phyloP scores from a whole-genome alignment of 2,329 filamentous ascomycete genomes.

The Zelopaecilomyces penicillatus region DNA sequence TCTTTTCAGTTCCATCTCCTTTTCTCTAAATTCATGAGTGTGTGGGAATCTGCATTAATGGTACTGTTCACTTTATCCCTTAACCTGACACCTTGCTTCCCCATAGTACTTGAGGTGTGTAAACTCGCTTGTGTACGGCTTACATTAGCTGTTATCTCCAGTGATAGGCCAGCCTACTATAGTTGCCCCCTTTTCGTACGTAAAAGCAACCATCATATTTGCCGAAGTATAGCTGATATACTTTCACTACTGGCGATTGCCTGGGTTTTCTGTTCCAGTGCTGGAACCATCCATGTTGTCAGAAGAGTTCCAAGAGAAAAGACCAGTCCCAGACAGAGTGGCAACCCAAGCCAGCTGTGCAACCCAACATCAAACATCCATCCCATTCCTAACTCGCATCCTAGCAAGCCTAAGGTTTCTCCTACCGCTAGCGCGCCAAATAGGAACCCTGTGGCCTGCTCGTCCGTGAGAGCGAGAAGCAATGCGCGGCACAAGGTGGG shows the following conservation, averaged over 20 bases:
- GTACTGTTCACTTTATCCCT: too few species aligned
- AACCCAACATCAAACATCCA: constrained; percentile 17
- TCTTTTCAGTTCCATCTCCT: too few species aligned
- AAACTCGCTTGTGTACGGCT: too few species aligned
- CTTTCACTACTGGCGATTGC: neutral
- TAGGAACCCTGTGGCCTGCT: constrained; percentile 13
- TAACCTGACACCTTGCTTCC: too few species aligned
- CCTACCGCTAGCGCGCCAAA: constrained; percentile 18
- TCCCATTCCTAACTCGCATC: constrained; percentile 14
- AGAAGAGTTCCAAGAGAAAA: constrained; percentile 10
- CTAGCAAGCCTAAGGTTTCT: constrained; percentile 17
- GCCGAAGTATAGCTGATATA: neutral
- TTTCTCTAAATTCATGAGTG: too few species aligned
- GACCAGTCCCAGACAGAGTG: constrained; percentile 14
- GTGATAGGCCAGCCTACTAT: too few species aligned
- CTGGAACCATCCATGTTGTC: constrained; percentile 10
- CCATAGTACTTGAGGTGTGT: too few species aligned
- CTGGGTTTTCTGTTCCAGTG: neutral
- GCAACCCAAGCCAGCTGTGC: constrained; percentile 15
- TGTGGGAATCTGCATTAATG: too few species aligned
- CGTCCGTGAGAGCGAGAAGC: constrained; percentile 10
- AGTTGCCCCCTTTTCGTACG: too few species aligned
- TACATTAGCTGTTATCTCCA: too few species aligned
- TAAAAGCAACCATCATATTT: too few species aligned
- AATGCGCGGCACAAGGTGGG: constrained; percentile 18